Percentiles rank a stretch among this genome's conserved stretches.
These are phyloP conservation scores for Wickerhamiella siamensis DNA, from an alignment of 805 yeast species.

Conservation along the genomic window DNA sequence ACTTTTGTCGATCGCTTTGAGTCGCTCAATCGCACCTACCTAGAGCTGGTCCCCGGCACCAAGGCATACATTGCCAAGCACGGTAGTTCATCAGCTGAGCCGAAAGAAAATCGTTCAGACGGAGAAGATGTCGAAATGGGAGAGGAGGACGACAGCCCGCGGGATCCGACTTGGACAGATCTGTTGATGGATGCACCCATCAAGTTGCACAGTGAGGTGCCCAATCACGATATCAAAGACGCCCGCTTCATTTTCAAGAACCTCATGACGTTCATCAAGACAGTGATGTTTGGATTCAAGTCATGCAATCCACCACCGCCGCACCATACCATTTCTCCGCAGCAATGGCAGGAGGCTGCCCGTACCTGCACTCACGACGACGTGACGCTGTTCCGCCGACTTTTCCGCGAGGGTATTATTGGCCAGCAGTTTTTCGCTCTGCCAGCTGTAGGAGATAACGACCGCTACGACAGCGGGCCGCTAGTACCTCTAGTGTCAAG, in stretches of 20 bases:
- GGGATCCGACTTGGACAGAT: not conserved
- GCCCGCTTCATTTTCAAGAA: conserved; percentile 80
- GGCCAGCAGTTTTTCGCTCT: conserved; percentile 65
- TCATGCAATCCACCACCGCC: conserved; percentile 75
- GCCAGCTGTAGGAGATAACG: conserved; percentile 1
- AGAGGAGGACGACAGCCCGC: conserved; percentile 28
- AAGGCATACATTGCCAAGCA: not conserved
- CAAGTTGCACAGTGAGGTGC: conserved; percentile 35
- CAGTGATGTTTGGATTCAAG: conserved; percentile 78
- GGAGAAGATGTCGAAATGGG: conserved; percentile 6
- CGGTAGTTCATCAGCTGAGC: conserved; percentile 10
- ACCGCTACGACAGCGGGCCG: conserved; percentile 35
- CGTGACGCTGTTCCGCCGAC: conserved; percentile 53
- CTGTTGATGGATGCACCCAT: conserved; percentile 28
- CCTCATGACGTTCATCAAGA: conserved; percentile 75
- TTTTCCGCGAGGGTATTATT: conserved; percentile 71
- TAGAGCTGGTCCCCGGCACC: conserved; percentile 5
- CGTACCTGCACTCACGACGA: conserved; percentile 76
- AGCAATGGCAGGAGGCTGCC: conserved; percentile 74
- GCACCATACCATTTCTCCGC: conserved; percentile 34
- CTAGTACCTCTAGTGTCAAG: conserved; percentile 74
- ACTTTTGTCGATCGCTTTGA: conserved; percentile 75
- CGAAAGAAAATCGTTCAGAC: conserved; percentile 5
- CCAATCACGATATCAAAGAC: conserved; percentile 63
- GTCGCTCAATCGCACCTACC: conserved; percentile 55